These are phyloP conservation scores for Metschnikowia reukaufii DNA, from an alignment of 805 yeast genomes.

Conservation along the genomic window DNA sequence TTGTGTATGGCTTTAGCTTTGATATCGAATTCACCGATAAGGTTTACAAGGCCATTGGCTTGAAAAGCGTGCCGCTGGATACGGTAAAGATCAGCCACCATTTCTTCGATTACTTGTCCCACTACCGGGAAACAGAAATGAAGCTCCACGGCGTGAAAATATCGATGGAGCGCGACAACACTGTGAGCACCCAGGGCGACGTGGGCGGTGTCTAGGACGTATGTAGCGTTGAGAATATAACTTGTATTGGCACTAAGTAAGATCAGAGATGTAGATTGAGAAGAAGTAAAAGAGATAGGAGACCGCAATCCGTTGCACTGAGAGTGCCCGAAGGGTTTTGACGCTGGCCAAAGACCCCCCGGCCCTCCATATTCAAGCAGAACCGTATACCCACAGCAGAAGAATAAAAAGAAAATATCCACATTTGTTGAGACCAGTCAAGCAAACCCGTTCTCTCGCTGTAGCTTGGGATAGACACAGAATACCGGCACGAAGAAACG, in stretches of 20 bases:
- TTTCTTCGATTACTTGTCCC: constrained; percentile 8
- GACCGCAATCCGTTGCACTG: not conserved
- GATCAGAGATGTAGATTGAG: not conserved
- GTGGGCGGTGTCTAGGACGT: not conserved
- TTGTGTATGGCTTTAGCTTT: constrained; percentile 14
- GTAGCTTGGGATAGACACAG: too few relatives aligned
- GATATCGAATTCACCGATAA: constrained; percentile 9
- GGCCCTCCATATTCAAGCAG: not conserved
- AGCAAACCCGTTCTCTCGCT: not conserved
- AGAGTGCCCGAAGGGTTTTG: not conserved
- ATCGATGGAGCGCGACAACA: constrained; percentile 16
- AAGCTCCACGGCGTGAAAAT: constrained; percentile 9
- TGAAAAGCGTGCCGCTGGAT: not conserved
- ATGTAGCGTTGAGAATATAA: not conserved
- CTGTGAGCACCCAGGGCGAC: constrained; percentile 4
- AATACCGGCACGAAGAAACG: too few relatives aligned
- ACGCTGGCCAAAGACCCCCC: too few relatives aligned
- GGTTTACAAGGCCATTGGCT: constrained; percentile 12
- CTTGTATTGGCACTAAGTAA: not conserved
- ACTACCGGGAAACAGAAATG: constrained; percentile 9
- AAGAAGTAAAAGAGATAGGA: not conserved
- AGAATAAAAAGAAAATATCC: too few relatives aligned
- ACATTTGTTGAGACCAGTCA: constrained; percentile 10
- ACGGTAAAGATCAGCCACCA: constrained; percentile 6
- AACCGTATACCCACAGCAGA: too few relatives aligned